Evolutionary conservation across 2,329 filamentous ascomycete species (phyloP).

Genomic region (Emydomyces testavorans): DNA sequence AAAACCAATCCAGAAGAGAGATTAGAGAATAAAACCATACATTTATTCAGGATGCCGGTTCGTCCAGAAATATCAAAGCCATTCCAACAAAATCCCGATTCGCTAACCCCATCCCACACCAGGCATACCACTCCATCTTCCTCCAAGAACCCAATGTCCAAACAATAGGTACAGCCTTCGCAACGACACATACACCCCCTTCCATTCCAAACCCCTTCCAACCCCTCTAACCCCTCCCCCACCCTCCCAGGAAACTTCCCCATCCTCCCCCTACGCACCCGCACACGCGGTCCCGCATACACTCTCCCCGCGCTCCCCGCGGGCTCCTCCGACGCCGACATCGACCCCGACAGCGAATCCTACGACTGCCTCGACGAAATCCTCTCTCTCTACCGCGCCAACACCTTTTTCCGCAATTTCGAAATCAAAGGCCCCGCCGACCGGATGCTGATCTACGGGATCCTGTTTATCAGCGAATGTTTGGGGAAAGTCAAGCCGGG

Average conservation of each 20-base stretch:
- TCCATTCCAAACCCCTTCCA: background rate
- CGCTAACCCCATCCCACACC: slow-evolving; percentile 11
- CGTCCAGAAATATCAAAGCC: slow-evolving; percentile 15
- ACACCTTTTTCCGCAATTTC: slow-evolving; percentile 98
- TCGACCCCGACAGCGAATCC: slow-evolving; percentile 76
- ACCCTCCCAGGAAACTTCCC: slow-evolving; percentile 68
- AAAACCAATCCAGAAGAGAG: background rate
- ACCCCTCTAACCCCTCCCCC: background rate
- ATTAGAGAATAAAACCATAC: background rate
- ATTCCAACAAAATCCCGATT: background rate
- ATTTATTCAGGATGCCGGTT: slow-evolving; percentile 43
- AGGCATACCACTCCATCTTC: slow-evolving; percentile 99
- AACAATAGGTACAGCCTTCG: slow-evolving; percentile 45
- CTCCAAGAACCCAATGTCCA: slow-evolving; percentile 62
- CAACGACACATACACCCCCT: background rate
- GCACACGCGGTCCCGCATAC: slow-evolving; percentile 89
- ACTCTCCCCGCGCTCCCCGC: slow-evolving; percentile 57
- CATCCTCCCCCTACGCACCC: slow-evolving; percentile 84
- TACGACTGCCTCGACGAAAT: slow-evolving; percentile 97
- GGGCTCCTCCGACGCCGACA: slow-evolving; percentile 41
- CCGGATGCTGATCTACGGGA: slow-evolving; percentile 89
- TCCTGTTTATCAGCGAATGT: slow-evolving; percentile 86
- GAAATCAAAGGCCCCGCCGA: slow-evolving; percentile 96
- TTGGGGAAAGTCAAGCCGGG: slow-evolving; percentile 72
- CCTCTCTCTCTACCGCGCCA: slow-evolving; percentile 83